These are phyloP conservation scores for Austroboletus novae-zelandiae DNA, from an alignment of 1,284 basidiomycete genomes.

Conservation along the genomic window DNA sequence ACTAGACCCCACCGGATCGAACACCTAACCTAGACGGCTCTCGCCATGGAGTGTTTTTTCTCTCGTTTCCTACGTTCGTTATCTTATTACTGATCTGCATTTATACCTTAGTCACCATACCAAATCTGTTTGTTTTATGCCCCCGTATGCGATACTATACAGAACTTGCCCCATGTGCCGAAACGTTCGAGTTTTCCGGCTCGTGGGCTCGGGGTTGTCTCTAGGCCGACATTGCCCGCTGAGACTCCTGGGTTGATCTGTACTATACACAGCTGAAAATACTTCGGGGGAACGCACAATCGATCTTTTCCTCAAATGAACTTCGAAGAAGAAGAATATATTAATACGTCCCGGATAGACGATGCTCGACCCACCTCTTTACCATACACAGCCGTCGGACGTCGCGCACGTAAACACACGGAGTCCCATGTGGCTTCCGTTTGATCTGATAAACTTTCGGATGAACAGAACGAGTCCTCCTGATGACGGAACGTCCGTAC, in stretches of 20 bases:
- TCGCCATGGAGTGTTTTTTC: conserved; percentile 1
- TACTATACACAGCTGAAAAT: background rate
- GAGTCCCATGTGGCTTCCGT: conserved; percentile 5
- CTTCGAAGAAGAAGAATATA: conserved; percentile 12
- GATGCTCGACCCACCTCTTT: conserved; percentile 13
- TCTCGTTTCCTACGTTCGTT: conserved; percentile 5
- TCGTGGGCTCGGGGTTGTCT: background rate
- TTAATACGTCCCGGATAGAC: conserved; percentile 6
- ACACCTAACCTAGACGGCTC: conserved; percentile 35
- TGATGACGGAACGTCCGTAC: background rate
- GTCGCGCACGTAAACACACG: background rate
- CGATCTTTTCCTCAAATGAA: conserved; percentile 2
- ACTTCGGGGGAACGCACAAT: background rate
- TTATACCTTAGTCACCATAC: conserved; percentile 29
- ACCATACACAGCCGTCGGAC: conserved; percentile 10
- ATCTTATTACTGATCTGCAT: conserved; percentile 24
- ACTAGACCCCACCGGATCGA: conserved; percentile 71
- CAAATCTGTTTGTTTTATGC: conserved; percentile 16
- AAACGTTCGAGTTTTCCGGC: conserved; percentile 3
- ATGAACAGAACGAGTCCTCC: background rate
- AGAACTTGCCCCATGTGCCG: conserved; percentile 3
- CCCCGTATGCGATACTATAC: background rate
- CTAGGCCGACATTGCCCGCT: background rate
- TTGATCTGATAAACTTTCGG: conserved; percentile 5
- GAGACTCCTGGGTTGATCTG: background rate